Base-by-base conservation (phyloP, 2,329 filamentous ascomycete species). In the Colletotrichum tropicicola region DNA sequence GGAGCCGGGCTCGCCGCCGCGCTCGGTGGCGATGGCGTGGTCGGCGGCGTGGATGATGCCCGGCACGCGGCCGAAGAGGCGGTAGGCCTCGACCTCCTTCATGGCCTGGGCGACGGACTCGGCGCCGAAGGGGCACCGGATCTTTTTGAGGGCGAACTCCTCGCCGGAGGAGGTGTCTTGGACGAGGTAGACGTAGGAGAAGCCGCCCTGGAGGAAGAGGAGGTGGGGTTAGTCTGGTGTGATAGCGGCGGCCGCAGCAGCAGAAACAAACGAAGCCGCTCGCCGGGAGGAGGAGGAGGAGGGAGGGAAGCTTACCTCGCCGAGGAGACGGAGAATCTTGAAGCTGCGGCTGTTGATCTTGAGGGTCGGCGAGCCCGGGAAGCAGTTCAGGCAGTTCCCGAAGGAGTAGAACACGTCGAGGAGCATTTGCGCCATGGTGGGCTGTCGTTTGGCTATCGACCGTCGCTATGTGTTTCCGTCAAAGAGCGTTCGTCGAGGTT, bases 121-220 rank as follows among this genome's bases (percentile, higher is more conserved):
- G 78, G 96, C 92, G 70, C 96, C 96, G 74, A 99, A 98, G 5
- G 96, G 95, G 84, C 96, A 99, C 75, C 95, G 91, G 78, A 99
- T 99, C 86, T 99, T 99, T 81, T 99, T 99, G 67, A 98, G 89
- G 17, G 96, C 96, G 78, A 97, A 95, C 48, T 97, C 87, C 72
- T 95, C 89, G 65, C 92, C 92, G 55, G 89, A 91, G 58, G 88
- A 84, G 49, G 92, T 95, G 78, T 98, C 94, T 84, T 98, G 92
- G 65, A 99, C 96, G 65, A 99, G 92, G 81, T 99, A 99, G 72
- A 99, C 96, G 80, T 98, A 99, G 69, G 94, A 97, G 84, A 99
- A 99, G 74, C 96, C 96, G 76, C 96, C 96, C 91, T 95, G 61
- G 17, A 28, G 17, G 27, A 44, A 45, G 28, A 19, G 35, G 3